phyloP scores from a whole-genome alignment of 2,329 filamentous ascomycete species.

The Claviceps purpurea region DNA sequence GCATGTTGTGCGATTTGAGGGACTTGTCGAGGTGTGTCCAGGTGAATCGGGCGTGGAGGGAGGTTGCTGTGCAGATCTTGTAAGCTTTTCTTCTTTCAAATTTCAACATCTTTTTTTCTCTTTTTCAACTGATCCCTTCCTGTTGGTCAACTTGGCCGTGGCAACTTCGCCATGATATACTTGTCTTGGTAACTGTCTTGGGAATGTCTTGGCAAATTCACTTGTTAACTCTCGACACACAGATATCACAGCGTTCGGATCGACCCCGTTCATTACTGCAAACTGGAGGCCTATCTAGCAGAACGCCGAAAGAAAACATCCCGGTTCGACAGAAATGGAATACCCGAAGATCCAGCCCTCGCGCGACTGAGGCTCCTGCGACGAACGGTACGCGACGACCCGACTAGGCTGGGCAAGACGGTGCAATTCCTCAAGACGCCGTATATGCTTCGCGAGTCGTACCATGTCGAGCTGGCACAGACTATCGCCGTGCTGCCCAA shows the following conservation, averaged over 20 bases:
- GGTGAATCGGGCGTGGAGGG: slow-evolving; percentile 61
- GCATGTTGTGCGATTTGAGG: slow-evolving; percentile 87
- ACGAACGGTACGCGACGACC: slow-evolving; percentile 68
- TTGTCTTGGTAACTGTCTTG: neutral
- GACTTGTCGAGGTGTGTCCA: slow-evolving; percentile 70
- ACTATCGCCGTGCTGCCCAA: slow-evolving; percentile 77
- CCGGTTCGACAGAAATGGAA: slow-evolving; percentile 61
- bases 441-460: slow-evolving; percentile 87
- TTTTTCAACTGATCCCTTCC: neutral
- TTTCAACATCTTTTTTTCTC: neutral
- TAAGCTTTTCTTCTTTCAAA: slow-evolving; percentile 32
- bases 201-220: too few species aligned
- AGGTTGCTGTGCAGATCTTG: slow-evolving; percentile 38
- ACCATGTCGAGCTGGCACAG: slow-evolving; percentile 70
- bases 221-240: neutral
- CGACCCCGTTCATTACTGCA: slow-evolving; percentile 89
- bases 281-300: slow-evolving; percentile 67
- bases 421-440: slow-evolving; percentile 78
- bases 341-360: slow-evolving; percentile 67
- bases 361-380: slow-evolving; percentile 66
- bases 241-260: slow-evolving; percentile 87
- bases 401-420: slow-evolving; percentile 49
- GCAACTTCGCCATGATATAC: too few species aligned
- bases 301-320: slow-evolving; percentile 65
- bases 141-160: neutral